Base-by-base conservation (phyloP, 208 protist species). In the Leishmania tarentolae region DNA sequence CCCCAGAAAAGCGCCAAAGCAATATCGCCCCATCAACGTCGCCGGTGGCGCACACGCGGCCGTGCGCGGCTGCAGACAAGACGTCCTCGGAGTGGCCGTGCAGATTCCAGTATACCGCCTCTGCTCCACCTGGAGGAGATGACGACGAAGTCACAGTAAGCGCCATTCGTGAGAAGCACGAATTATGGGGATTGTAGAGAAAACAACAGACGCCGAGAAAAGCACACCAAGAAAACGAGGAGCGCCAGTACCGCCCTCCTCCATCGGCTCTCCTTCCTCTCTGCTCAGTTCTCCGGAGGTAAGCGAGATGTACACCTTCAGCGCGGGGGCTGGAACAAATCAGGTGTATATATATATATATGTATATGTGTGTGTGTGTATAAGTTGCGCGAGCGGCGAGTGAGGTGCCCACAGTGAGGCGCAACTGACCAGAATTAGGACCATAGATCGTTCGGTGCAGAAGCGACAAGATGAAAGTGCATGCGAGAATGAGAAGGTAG, bases 11-110 rank as follows among this genome's bases (percentile, higher is more conserved):
- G 35, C 83, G 77, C 92, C 94, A 97, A 37, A 97, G 57, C 47
- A 96, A 78, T 9, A 87, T 82, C 11, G 90, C 47, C 31, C 94
- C 94, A 24, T 88, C 82, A 3, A 65, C 80, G 80, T 88, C 88
- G 69, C 94, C 93, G 15, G 88, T 92, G 21, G 92, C 87, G 76
- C 95, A 94, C 47, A 96, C 80, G 61, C 66, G 73, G 37, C 68
- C 75, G 37, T 80, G 78, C 0, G 78, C 76, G 28, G 86, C 75
- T 40, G 88, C 84, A n/a, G 86, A 79, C 46, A 95, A 50, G 28
- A 97, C 87, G 47, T 91, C 86, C 40, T 82, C 90, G 19, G 89
- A 71, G 84, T 97, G 94, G 13, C 94, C 92, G 31, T 87, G 81
- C 72, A 96, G 87, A 65, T 79, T 83, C 90, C 92, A 95, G 17